Evolutionary conservation across 1,284 basidiomycete genomes (phyloP).

Genomic region (Sanghuangporus baumii): DNA sequence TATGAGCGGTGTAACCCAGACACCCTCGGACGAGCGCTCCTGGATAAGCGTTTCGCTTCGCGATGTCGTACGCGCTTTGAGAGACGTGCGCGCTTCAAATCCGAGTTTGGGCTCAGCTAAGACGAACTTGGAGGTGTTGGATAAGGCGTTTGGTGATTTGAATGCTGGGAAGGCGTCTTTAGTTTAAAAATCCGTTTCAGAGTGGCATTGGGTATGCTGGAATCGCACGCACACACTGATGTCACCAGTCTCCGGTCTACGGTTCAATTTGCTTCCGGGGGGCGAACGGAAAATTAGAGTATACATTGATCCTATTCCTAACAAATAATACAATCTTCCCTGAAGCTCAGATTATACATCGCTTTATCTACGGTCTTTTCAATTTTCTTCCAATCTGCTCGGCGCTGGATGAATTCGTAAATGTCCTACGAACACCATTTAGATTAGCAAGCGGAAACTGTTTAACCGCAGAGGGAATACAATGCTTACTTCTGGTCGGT

Average conservation of each 20-base stretch:
- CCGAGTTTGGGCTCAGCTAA: background rate
- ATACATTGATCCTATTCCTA: conserved; percentile 20
- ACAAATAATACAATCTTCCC: conserved; percentile 76
- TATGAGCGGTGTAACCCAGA: conserved; percentile 11
- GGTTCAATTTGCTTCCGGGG: background rate
- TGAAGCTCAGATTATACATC: conserved; percentile 91
- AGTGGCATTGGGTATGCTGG: background rate
- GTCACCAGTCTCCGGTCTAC: background rate
- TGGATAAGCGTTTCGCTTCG: conserved; percentile 6
- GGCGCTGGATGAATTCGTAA: conserved; percentile 89
- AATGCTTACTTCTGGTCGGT: conserved; percentile 75
- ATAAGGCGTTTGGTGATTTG: background rate
- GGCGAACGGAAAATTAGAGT: background rate
- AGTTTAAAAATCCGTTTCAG: background rate
- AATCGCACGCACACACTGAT: too few relatives aligned
- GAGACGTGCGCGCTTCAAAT: background rate
- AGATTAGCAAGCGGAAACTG: conserved; percentile 10
- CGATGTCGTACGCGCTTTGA: conserved; percentile 6
- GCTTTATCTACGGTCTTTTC: conserved; percentile 93
- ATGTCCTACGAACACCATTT: conserved; percentile 53
- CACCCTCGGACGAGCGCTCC: conserved; percentile 1
- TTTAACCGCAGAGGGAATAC: conserved; percentile 20
- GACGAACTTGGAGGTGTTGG: background rate
- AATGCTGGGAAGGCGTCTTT: background rate
- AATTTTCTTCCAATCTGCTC: conserved; percentile 96